Evolutionary conservation across 345 rosid species (phyloP).

Genomic region (Eucalyptus camaldulensis): DNA sequence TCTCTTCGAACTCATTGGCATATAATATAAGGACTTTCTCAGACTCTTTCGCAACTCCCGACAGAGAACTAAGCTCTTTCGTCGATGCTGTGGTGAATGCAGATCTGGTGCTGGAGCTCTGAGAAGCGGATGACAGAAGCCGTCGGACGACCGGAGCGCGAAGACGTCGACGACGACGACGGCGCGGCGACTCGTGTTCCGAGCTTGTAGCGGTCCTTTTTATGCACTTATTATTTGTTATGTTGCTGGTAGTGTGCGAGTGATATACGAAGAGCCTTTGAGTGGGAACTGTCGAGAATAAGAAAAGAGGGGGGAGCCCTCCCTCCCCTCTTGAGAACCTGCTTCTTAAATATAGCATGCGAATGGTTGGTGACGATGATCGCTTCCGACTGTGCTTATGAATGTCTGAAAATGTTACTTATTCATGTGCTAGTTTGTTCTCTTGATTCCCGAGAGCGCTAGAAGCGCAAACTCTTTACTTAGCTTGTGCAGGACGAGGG

Average conservation of each 20-base stretch:
- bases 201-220: neutral
- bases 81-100: neutral
- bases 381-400: neutral
- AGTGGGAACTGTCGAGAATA: neutral
- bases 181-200: neutral
- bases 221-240: neutral
- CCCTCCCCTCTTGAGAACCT: neutral
- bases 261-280: neutral
- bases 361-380: neutral
- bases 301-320: neutral
- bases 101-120: constrained; percentile 11
- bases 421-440: neutral
- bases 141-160: neutral
- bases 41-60: neutral
- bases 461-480: neutral
- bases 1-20: neutral
- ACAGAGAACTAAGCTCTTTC: neutral
- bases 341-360: neutral
- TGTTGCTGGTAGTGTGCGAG: neutral
- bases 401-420: neutral
- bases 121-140: neutral
- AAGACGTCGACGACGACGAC: neutral
- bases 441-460: neutral
- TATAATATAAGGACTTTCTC: neutral
- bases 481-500: neutral